Evolutionary conservation across 768 basidiomycete genomes (phyloP).

Genomic region (Tylopilus cervinicoccineus): DNA sequence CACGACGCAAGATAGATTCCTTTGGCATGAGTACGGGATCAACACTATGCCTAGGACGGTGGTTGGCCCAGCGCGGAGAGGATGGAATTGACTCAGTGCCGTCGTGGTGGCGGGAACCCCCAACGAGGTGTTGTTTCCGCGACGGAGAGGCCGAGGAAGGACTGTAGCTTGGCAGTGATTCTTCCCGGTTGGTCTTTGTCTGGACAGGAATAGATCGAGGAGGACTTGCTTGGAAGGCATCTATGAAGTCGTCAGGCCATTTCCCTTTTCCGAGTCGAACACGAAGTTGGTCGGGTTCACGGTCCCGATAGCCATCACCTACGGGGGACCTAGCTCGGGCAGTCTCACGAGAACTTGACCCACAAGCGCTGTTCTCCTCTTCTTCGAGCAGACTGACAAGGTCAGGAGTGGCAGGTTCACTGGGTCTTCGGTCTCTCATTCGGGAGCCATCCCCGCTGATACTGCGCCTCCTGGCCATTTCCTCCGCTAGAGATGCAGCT

Average conservation of each 20-base stretch:
- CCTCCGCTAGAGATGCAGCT: slow-evolving; percentile 46
- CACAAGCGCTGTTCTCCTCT: slow-evolving; percentile 49
- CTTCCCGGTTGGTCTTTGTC: slow-evolving; percentile 18
- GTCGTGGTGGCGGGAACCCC: slow-evolving; percentile 41
- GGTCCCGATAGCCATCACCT: slow-evolving; percentile 21
- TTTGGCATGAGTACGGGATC: slow-evolving; percentile 51
- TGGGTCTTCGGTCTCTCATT: slow-evolving; percentile 56
- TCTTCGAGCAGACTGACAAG: slow-evolving; percentile 70
- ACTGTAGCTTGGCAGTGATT: slow-evolving; percentile 23
- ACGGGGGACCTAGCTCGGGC: slow-evolving; percentile 15
- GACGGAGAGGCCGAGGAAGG: slow-evolving; percentile 44
- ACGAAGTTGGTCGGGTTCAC: slow-evolving; percentile 30
- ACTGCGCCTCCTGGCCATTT: slow-evolving; percentile 36
- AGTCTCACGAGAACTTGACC: slow-evolving; percentile 40
- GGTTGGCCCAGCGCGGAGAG: slow-evolving; percentile 50
- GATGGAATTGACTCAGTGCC: slow-evolving; percentile 39
- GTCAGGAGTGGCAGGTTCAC: slow-evolving; percentile 59
- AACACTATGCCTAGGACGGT: slow-evolving; percentile 61
- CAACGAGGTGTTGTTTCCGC: slow-evolving; percentile 55
- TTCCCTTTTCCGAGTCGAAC: slow-evolving; percentile 73
- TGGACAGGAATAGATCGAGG: slow-evolving; percentile 29
- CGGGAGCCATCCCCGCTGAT: slow-evolving; percentile 25
- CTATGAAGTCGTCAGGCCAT: slow-evolving; percentile 80
- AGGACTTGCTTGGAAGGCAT: slow-evolving; percentile 43
- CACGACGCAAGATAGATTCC: slow-evolving; percentile 45